A percentile compares a stretch with the other conserved stretches of the same genome.
Evolutionary conservation across 805 yeast species (phyloP).

Genomic region (Barnettozyma populi): DNA sequence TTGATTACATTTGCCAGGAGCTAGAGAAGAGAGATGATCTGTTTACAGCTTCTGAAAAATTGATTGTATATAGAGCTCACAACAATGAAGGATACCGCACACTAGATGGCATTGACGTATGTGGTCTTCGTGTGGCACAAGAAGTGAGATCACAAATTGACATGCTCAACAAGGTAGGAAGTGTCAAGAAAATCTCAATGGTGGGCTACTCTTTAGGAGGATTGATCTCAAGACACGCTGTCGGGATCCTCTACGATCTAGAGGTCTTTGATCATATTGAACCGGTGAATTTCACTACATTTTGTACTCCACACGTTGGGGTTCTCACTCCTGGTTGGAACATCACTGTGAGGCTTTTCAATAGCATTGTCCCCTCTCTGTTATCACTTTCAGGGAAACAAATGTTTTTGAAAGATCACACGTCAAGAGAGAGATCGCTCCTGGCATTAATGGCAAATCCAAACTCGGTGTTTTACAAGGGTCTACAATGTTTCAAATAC

Average conservation of each 20-base stretch:
- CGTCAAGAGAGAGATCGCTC: slow-evolving; percentile 39
- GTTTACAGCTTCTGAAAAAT: slow-evolving; percentile 13
- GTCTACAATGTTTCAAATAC: slow-evolving; percentile 46
- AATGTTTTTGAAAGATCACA: slow-evolving; percentile 54
- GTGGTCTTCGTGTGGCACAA: slow-evolving; percentile 68
- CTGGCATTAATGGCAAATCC: slow-evolving; percentile 62
- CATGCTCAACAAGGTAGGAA: slow-evolving; percentile 19
- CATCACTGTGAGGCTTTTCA: slow-evolving; percentile 48
- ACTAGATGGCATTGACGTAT: slow-evolving; percentile 82
- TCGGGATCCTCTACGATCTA: slow-evolving; percentile 59
- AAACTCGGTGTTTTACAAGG: slow-evolving; percentile 52
- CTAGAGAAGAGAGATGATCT: slow-evolving; percentile 28
- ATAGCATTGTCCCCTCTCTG: slow-evolving; percentile 55
- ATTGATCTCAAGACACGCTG: slow-evolving; percentile 66
- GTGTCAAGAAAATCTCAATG: slow-evolving; percentile 61
- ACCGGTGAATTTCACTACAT: slow-evolving; percentile 55
- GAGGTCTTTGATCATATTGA: slow-evolving; percentile 46
- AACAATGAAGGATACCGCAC: slow-evolving; percentile 56
- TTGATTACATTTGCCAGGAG: slow-evolving; percentile 52
- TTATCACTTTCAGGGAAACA: slow-evolving; percentile 73
- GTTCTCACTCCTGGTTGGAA: slow-evolving; percentile 54
- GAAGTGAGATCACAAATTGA: slow-evolving; percentile 48
- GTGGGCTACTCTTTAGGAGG: slow-evolving; percentile 89
- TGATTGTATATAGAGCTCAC: slow-evolving; percentile 20
- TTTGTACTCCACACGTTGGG: slow-evolving; percentile 71